These are phyloP conservation scores for Hortiboletus flavorubellus DNA, from an alignment of 768 basidiomycete species.

Conservation along the genomic window DNA sequence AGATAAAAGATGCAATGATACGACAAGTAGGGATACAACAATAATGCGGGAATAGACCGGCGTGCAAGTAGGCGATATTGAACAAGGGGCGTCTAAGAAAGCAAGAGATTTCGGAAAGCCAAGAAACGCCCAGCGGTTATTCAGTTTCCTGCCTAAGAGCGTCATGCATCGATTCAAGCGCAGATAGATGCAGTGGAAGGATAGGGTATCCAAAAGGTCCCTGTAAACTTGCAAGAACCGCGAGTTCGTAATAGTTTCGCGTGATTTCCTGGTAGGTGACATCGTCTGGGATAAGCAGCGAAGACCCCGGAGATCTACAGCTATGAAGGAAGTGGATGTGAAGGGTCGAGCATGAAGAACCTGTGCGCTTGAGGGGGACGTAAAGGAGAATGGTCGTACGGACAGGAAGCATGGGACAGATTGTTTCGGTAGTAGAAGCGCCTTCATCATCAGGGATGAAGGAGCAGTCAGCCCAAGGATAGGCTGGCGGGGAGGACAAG, in stretches of 20 bases:
- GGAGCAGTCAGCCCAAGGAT: conserved; percentile 24
- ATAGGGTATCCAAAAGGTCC: conserved; percentile 47
- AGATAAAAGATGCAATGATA: conserved; percentile 24
- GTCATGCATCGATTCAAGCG: conserved; percentile 58
- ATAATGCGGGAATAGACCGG: conserved; percentile 15
- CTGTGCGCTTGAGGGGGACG: conserved; percentile 42
- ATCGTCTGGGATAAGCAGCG: conserved; percentile 32
- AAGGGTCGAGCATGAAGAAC: conserved; percentile 43
- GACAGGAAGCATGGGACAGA: conserved; percentile 48
- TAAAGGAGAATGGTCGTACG: conserved; percentile 58
- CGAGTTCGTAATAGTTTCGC: conserved; percentile 65
- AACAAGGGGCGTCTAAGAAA: conserved; percentile 14
- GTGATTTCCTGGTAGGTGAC: conserved; percentile 53
- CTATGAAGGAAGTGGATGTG: conserved; percentile 61
- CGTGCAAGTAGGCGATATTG: conserved; percentile 11
- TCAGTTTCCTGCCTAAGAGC: conserved; percentile 33
- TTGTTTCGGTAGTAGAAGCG: conserved; percentile 22
- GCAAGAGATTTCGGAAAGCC: neutral
- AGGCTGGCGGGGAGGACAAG: conserved; percentile 37
- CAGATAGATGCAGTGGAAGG: conserved; percentile 73
- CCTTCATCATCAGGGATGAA: conserved; percentile 34
- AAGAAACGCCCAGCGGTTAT: conserved; percentile 8
- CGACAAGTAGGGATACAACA: conserved; percentile 30
- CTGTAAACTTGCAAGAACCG: conserved; percentile 49
- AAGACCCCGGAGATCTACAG: conserved; percentile 41